A percentile compares a stretch with the other conserved stretches of the same genome.
Conservation (phyloP, 495 filamentous ascomycete species). For the Lophiostoma macrostomum region DNA sequence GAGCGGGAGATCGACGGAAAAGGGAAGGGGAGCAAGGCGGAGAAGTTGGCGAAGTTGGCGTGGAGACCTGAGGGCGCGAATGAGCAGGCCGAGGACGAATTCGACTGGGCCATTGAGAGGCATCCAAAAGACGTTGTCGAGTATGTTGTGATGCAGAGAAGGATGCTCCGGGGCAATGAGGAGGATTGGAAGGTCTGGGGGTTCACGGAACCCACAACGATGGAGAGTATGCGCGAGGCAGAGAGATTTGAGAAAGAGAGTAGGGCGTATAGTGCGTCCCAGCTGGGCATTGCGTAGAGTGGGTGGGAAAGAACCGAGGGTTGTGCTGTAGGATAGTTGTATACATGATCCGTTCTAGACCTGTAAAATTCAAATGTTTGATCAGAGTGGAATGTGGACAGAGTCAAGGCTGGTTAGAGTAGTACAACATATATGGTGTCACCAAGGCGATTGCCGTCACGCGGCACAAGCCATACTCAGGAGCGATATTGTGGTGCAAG, state of each 20-base stretch:
- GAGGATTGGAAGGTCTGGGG: conserved; percentile 77
- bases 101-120: conserved; percentile 28
- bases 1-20: neutral
- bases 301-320: neutral
- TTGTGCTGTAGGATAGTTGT: neutral
- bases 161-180: conserved; percentile 54
- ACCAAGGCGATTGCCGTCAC: neutral
- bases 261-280: neutral
- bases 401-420: no score
- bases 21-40: neutral
- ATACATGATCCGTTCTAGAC: neutral
- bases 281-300: neutral
- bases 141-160: conserved; percentile 73
- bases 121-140: conserved; percentile 67
- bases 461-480: no score
- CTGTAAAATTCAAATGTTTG: neutral
- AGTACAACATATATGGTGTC: no score
- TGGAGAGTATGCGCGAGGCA: conserved; percentile 40
- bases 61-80: neutral
- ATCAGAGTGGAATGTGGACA: no score
- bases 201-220: conserved; percentile 58
- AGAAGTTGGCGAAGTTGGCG: neutral
- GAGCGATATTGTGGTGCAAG: neutral
- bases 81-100: conserved; percentile 7
- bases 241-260: conserved; percentile 12